phyloP scores from a whole-genome alignment of 768 basidiomycete species.

The Amanita exitialis region DNA sequence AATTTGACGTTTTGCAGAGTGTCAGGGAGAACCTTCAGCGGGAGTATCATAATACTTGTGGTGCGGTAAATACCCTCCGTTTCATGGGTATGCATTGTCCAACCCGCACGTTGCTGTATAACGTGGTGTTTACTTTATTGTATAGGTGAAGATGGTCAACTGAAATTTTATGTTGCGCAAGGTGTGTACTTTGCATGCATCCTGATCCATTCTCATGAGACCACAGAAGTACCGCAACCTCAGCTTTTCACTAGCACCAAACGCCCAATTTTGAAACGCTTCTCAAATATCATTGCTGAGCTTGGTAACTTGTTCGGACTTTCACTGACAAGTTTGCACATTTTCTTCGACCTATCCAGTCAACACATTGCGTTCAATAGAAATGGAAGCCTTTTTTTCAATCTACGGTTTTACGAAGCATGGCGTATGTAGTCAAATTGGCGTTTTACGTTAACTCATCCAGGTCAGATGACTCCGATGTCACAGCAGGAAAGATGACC shows the following conservation, averaged over 20 bases:
- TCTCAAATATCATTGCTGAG: constrained; percentile 58
- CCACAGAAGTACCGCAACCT: constrained; percentile 46
- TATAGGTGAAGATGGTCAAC: constrained; percentile 47
- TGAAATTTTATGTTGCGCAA: constrained; percentile 55
- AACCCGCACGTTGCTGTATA: background rate
- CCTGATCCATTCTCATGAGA: background rate
- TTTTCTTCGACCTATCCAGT: constrained; percentile 79
- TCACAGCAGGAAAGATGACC: constrained; percentile 36
- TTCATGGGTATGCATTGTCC: constrained; percentile 38
- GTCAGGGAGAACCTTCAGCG: constrained; percentile 72
- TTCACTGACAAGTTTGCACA: constrained; percentile 62
- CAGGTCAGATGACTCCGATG: constrained; percentile 57
- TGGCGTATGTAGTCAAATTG: constrained; percentile 61
- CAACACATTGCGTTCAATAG: constrained; percentile 91
- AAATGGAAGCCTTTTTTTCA: constrained; percentile 80
- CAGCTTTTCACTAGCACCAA: constrained; percentile 41
- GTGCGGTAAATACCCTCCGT: constrained; percentile 47
- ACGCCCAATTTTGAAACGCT: constrained; percentile 53
- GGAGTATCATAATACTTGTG: constrained; percentile 76
- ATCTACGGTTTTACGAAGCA: constrained; percentile 73
- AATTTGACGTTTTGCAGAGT: constrained; percentile 58
- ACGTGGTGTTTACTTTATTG: constrained; percentile 1
- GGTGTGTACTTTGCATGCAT: constrained; percentile 28
- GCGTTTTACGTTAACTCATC: background rate
- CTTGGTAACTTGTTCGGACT: constrained; percentile 67